Percentiles rank a stretch among this genome's conserved stretches.
phyloP scores from a whole-genome alignment of 345 rosid species.

The Eucalyptus marginata region DNA sequence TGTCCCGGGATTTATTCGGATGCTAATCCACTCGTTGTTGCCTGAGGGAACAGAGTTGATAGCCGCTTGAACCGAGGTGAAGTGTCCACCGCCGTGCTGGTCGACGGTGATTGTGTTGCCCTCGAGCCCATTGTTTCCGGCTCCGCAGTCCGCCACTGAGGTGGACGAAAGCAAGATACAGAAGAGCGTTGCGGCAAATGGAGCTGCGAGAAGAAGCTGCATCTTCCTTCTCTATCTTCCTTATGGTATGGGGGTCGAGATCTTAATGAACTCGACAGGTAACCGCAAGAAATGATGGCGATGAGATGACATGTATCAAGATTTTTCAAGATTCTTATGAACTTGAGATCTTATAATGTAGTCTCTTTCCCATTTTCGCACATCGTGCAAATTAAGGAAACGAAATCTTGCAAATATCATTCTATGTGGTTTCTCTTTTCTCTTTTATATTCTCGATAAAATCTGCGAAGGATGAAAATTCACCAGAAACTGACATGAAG shows the following conservation, averaged over 20 bases:
- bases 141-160: neutral
- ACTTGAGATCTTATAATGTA: neutral
- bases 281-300: neutral
- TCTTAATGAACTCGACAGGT: neutral
- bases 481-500: neutral
- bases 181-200: neutral
- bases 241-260: neutral
- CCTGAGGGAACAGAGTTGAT: neutral
- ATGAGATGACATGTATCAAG: neutral
- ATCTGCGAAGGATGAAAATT: neutral
- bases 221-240: neutral
- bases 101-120: neutral
- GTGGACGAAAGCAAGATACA: neutral
- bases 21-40: neutral
- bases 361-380: neutral
- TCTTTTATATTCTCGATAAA: neutral
- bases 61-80: constrained; percentile 1
- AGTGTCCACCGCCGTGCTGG: neutral
- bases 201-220: neutral
- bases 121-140: neutral
- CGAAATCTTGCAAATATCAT: neutral
- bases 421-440: neutral
- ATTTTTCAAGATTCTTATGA: neutral
- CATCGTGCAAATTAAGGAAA: neutral
- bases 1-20: neutral